phyloP scores from a whole-genome alignment of 768 basidiomycete species.

The Mycena galopus region DNA sequence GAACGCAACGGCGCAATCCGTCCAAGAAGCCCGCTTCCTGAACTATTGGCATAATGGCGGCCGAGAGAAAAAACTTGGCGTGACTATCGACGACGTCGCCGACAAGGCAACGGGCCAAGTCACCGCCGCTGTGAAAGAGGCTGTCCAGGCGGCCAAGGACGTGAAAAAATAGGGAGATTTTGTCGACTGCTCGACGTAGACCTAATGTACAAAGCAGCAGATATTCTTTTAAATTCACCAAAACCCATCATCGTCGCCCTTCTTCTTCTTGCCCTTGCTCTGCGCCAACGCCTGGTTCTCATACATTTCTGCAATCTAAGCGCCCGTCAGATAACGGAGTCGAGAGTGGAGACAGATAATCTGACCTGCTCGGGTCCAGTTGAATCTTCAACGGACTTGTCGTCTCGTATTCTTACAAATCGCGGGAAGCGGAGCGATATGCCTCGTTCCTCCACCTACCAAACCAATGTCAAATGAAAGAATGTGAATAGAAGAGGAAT shows the following conservation, averaged over 20 bases:
- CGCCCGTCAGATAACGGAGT: slow-evolving; percentile 12
- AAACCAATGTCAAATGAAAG: slow-evolving; percentile 20
- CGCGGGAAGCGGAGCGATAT: slow-evolving; percentile 97
- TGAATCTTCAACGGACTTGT: slow-evolving; percentile 93
- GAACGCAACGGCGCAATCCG: slow-evolving; percentile 87
- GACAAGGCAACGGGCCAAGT: slow-evolving; percentile 56
- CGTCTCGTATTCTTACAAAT: slow-evolving; percentile 92
- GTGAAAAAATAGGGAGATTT: slow-evolving; percentile 37
- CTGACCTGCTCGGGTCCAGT: slow-evolving; percentile 93
- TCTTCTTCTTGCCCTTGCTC: slow-evolving; percentile 77
- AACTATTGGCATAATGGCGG: slow-evolving; percentile 95
- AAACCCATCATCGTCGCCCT: slow-evolving; percentile 80
- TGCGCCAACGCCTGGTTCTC: slow-evolving; percentile 88
- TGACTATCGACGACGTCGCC: slow-evolving; percentile 43
- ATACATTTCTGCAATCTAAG: slow-evolving; percentile 94
- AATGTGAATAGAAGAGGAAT: slow-evolving; percentile 7
- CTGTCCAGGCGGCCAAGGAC: slow-evolving; percentile 56
- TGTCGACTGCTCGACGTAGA: slow-evolving; percentile 36
- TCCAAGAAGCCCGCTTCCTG: slow-evolving; percentile 88
- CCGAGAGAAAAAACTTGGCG: slow-evolving; percentile 75
- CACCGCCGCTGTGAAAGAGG: slow-evolving; percentile 66
- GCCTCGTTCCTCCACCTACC: slow-evolving; percentile 86
- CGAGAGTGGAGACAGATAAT: neutral
- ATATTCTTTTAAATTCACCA: slow-evolving; percentile 65
- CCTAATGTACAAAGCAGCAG: slow-evolving; percentile 41